Evolutionary conservation across 2,329 filamentous ascomycete genomes (phyloP), one percentile per base, ranked within the genome.

Genomic region (Colletotrichum horii): DNA sequence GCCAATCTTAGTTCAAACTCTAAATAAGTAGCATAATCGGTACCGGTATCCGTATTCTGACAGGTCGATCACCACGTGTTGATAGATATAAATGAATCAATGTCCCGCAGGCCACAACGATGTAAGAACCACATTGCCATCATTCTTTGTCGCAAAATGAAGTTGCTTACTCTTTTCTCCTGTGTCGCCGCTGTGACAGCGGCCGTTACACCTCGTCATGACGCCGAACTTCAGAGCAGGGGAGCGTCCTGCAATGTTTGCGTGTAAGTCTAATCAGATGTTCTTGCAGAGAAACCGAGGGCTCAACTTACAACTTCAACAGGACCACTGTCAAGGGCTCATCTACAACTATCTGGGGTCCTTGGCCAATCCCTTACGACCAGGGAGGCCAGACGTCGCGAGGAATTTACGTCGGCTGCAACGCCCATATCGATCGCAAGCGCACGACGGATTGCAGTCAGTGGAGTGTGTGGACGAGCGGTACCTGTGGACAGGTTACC

Each of bases 21-120:
- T 43, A 43, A 43, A 43, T 43, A 43, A n/a, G 6, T 12, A 43
- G 38, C 0, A n/a, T 4, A 2, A n/a, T 48, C 6, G 19, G 9
- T 5, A n/a, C 19, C 9, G n/a, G 19, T n/a, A n/a, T n/a, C 9
- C 6, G 38, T 2, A 0, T n/a, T 48, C 38, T 6, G 0, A 0
- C 19, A 11, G 38, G 16, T 11, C 5, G 19, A 48, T 48, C 38
- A 6, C n/a, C 38, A 48, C 38, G 5, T 3, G n/a, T 43, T n/a
- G 5, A n/a, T n/a, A 4, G 0, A n/a, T 48, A 48, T n/a, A 48
- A n/a, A n/a, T 48, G 38, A 48, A 12, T 48, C 38, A 6, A 48
- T 48, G 38, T 48, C 9, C 38, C 19, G 19, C 38, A 48, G 0
- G 38, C 19, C 38, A 12, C 19, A 48, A 12, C 9, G 19, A 12